Percentiles rank a stretch among this genome's conserved stretches.
Evolutionary conservation across 371 early-diverging fungal genomes (phyloP).

Genomic region (Apophysomyces ossiformis): DNA sequence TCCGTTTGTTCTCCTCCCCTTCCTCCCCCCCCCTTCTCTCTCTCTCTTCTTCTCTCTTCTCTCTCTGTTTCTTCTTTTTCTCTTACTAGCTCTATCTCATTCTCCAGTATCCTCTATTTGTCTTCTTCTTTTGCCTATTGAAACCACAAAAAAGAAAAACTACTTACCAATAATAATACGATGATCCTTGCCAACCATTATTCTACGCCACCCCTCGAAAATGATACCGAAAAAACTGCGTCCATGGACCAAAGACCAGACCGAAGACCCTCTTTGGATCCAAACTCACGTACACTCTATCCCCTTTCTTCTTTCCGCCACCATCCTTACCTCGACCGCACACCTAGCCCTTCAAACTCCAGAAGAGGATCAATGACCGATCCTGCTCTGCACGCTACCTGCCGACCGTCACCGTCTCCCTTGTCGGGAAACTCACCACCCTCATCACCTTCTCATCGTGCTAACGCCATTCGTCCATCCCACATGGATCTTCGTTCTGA

Average conservation of each 20-base stretch:
- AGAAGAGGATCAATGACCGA: constrained; percentile 41
- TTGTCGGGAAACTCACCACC: constrained; percentile 32
- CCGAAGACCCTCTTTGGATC: constrained; percentile 26
- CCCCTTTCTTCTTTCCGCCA: constrained; percentile 27
- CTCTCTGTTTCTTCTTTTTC: too few species aligned
- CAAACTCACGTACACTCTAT: constrained; percentile 26
- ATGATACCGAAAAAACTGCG: constrained; percentile 1
- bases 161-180: background rate
- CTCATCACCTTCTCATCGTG: constrained; percentile 30
- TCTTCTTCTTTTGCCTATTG: background rate
- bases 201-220: constrained; percentile 20
- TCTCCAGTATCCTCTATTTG: too few species aligned
- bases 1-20: constrained; percentile 9
- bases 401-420: constrained; percentile 21
- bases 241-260: constrained; percentile 10
- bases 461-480: constrained; percentile 20
- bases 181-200: constrained; percentile 28
- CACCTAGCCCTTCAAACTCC: constrained; percentile 30
- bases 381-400: constrained; percentile 30
- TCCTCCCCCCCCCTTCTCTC: too few species aligned
- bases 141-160: constrained; percentile 2
- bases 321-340: constrained; percentile 36
- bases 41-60: too few species aligned
- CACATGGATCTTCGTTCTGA: constrained; percentile 33
- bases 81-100: too few species aligned